Evolutionary conservation across 192 early-diverging fungal genomes (phyloP), one percentile per base, ranked within the genome.

Genomic region (Dispira simplex): DNA sequence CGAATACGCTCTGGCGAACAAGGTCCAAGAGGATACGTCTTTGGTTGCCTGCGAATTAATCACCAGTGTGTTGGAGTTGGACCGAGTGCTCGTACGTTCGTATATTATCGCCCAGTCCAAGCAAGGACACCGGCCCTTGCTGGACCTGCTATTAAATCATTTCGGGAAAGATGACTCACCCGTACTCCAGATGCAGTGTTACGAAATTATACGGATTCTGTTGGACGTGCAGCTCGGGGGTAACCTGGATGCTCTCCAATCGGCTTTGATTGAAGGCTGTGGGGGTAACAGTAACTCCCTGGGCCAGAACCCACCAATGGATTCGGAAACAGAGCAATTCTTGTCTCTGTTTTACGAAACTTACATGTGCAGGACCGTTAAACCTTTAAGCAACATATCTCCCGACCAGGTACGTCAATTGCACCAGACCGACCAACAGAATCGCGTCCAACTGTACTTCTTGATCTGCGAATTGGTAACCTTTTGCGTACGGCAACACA

Each of bases 331-430:
- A 3, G 84, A 93, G 44, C 78, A 80, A n/a, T 93, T 94, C 58
- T 68, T 95, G 54, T 69, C 77, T 8, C 62, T 88, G 27, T 93
- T 95, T 71, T 95, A 94, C 73, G 79, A 84, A 20, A 69, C 73
- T 0, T 84, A 84, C 62, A 77, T 81, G 13, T 65, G 46, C 25
- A 74, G 72, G 39, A 72, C 91, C 43, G 74, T 88, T n/a, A 72
- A 77, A 43, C 89, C 90, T 0, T 64, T 97, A 44, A 64, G 78
- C 28, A 67, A 68, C 27, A 63, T 89, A 8, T 71, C 20, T 3
- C 20, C 74, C 2, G 44, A 52, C 23, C 62, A 70, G 62, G 71
- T 69, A 54, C 68, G 80, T 11, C 64, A 21, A 44, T 48, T 44
- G 52, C 32, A 39, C 32, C 67, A 65, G 27, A 52, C 26, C 28